Percentiles rank a stretch among this genome's conserved stretches.
Conservation (phyloP, 2,329 filamentous ascomycete species). For the Dryadomyces quercivorus region DNA sequence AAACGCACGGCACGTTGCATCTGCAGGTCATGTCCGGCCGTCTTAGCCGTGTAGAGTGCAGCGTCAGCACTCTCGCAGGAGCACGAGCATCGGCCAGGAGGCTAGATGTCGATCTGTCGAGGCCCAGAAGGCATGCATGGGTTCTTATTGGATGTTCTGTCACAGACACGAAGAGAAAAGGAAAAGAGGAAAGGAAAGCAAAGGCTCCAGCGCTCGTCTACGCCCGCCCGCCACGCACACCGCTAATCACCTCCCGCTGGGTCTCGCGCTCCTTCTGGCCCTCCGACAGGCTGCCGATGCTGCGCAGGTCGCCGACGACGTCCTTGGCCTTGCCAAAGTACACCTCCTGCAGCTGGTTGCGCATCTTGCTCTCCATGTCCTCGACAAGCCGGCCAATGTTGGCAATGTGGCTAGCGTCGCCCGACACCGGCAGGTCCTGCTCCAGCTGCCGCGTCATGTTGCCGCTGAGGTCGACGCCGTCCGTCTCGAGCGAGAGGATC, state of each 20-base stretch:
- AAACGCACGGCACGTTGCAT: background rate
- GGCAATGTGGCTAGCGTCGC: slow-evolving; percentile 84
- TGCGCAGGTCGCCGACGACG: slow-evolving; percentile 89
- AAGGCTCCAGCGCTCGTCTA: background rate
- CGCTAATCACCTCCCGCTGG: slow-evolving; percentile 76
- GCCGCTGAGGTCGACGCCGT: slow-evolving; percentile 82
- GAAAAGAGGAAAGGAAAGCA: background rate
- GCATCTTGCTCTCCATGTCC: slow-evolving; percentile 99
- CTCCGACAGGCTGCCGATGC: slow-evolving; percentile 73
- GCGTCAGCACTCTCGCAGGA: background rate
- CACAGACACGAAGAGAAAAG: background rate
- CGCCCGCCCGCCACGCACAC: slow-evolving; percentile 25
- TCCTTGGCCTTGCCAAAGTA: slow-evolving; percentile 99
- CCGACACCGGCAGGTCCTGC: slow-evolving; percentile 67
- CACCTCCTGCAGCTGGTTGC: slow-evolving; percentile 93
- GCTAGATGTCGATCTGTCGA: background rate
- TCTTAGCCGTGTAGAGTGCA: background rate
- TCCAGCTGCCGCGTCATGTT: slow-evolving; percentile 98
- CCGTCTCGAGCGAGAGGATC: slow-evolving; percentile 71
- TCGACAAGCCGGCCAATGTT: slow-evolving; percentile 92
- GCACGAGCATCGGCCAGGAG: no score
- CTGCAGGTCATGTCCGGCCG: background rate
- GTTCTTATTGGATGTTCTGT: background rate
- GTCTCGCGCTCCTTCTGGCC: slow-evolving; percentile 71
- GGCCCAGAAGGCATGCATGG: background rate